Percentiles rank a stretch among this genome's conserved stretches.
Conservation (phyloP, 1,284 basidiomycete species). For the Pseudozyma tsukubaensis region DNA sequence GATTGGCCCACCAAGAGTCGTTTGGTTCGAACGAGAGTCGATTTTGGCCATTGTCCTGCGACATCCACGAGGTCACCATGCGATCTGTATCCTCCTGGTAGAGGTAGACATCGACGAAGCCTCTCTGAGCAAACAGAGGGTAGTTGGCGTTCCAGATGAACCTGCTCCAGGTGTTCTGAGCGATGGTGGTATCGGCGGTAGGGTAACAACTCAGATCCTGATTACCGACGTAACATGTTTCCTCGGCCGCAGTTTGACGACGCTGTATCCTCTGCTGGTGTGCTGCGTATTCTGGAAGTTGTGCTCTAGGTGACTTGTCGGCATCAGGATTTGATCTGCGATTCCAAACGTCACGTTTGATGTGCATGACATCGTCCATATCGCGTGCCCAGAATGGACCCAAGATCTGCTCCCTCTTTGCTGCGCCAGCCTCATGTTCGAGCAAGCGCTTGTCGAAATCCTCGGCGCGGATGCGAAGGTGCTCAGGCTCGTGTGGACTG, state of each 20-base stretch:
- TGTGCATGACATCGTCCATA: conserved; percentile 30
- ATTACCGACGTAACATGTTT: conserved; percentile 59
- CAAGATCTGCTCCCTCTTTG: conserved; percentile 32
- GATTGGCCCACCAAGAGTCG: conserved; percentile 59
- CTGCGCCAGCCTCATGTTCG: conserved; percentile 6
- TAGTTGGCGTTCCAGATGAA: conserved; percentile 65
- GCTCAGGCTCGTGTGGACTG: conserved; percentile 37
- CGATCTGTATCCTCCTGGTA: conserved; percentile 58
- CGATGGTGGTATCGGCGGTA: conserved; percentile 42
- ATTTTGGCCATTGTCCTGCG: conserved; percentile 51
- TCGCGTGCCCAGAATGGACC: conserved; percentile 52
- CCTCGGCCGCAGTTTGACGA: conserved; percentile 51
- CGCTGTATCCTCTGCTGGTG: conserved; percentile 13
- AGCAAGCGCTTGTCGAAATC: conserved; percentile 22
- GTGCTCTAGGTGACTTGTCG: conserved; percentile 4
- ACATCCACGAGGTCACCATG: conserved; percentile 54
- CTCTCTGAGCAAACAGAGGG: conserved; percentile 53
- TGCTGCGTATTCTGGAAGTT: neutral
- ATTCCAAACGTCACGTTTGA: conserved; percentile 33
- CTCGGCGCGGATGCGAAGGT: conserved; percentile 17
- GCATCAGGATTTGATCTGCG: conserved; percentile 1
- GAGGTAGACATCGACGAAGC: conserved; percentile 62
- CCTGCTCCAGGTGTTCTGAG: conserved; percentile 51
- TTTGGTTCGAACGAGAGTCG: conserved; percentile 55
- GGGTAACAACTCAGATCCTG: conserved; percentile 61